These are phyloP conservation scores for Chrysoporthe puriensis DNA, from an alignment of 2,329 filamentous ascomycete species.

Conservation along the genomic window DNA sequence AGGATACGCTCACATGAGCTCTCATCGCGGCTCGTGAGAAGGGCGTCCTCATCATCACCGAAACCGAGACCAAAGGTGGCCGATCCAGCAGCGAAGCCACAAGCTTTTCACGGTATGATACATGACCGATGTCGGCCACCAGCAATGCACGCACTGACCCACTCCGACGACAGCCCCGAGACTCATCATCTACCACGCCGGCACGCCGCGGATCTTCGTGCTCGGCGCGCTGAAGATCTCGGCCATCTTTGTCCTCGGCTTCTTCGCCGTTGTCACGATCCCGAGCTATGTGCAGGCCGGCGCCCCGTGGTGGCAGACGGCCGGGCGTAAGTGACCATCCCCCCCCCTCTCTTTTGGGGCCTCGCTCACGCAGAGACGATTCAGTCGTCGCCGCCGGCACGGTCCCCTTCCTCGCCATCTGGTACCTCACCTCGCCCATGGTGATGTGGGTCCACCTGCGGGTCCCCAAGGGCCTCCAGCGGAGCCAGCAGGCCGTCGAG, in stretches of 20 bases:
- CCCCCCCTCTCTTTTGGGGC: neutral
- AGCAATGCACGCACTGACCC: neutral
- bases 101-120: neutral
- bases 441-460: conserved; percentile 73
- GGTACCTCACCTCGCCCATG: conserved; percentile 69
- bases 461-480: conserved; percentile 67
- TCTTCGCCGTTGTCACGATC: conserved; percentile 66
- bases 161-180: conserved; percentile 26
- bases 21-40: conserved; percentile 17
- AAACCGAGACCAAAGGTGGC: conserved; percentile 7
- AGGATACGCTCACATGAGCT: neutral
- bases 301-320: conserved; percentile 40
- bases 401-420: conserved; percentile 66
- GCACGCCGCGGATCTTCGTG: conserved; percentile 67
- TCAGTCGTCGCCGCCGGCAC: conserved; percentile 63
- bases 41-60: conserved; percentile 16
- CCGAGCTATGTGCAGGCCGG: conserved; percentile 58
- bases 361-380: neutral
- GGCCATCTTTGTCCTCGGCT: conserved; percentile 69
- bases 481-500: conserved; percentile 59
- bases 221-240: conserved; percentile 73
- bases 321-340: conserved; percentile 41
- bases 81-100: neutral
- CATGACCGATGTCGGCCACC: neutral
- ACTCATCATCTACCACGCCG: conserved; percentile 76